Percentiles rank a stretch among this genome's conserved stretches.
phyloP scores from a whole-genome alignment of 1,284 basidiomycete genomes.

The Chiua sp. region DNA sequence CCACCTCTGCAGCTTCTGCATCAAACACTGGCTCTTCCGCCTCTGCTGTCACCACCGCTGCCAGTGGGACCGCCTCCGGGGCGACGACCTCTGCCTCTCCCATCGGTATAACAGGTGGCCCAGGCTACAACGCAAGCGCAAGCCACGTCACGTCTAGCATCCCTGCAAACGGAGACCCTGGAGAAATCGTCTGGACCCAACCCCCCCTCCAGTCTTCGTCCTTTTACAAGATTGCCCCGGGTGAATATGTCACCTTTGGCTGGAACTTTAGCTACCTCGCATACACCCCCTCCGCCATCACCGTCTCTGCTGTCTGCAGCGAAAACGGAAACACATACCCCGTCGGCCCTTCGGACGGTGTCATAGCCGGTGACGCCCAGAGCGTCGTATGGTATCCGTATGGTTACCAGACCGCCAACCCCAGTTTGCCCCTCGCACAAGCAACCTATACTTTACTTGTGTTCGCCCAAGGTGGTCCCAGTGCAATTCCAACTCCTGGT shows the following conservation, averaged over 20 bases:
- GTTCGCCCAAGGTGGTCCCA: constrained; percentile 79
- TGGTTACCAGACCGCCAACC: constrained; percentile 72
- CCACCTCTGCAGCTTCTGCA: constrained; percentile 9
- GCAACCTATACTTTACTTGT: constrained; percentile 81
- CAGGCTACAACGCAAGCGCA: constrained; percentile 28
- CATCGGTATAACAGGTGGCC: constrained; percentile 33
- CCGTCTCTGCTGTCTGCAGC: constrained; percentile 82
- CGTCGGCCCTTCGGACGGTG: constrained; percentile 79
- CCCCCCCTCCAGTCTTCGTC: constrained; percentile 82
- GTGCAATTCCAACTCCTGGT: constrained; percentile 63
- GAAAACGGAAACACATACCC: constrained; percentile 90
- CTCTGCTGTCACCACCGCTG: constrained; percentile 2
- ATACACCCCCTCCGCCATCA: constrained; percentile 72
- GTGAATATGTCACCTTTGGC: constrained; percentile 83
- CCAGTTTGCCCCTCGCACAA: constrained; percentile 70
- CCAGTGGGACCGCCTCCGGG: not conserved
- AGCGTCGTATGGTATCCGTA: constrained; percentile 84
- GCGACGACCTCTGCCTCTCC: not conserved
- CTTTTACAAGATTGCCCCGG: constrained; percentile 87
- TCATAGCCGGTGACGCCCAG: constrained; percentile 74
- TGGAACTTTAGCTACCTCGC: constrained; percentile 87
- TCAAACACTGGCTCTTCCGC: not conserved
- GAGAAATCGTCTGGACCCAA: constrained; percentile 74
- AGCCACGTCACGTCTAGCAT: constrained; percentile 40
- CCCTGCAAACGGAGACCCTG: constrained; percentile 64